Percentiles rank a stretch among this genome's conserved stretches.
Evolutionary conservation across 345 rosid species (phyloP).

Genomic region (Pistacia vera): DNA sequence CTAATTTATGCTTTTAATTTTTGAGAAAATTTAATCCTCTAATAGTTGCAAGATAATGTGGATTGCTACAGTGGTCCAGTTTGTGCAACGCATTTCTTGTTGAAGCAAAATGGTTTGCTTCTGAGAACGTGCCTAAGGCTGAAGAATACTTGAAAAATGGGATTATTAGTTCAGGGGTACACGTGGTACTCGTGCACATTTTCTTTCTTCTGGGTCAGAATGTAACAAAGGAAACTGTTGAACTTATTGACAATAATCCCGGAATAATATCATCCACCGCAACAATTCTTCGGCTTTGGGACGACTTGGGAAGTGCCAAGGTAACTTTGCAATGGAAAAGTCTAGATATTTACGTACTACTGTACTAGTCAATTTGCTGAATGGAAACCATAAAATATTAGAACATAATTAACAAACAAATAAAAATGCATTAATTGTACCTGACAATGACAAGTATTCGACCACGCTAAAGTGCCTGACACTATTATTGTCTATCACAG

Average conservation of each 20-base stretch:
- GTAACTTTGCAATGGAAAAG: conserved; percentile 14
- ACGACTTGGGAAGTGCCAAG: conserved; percentile 64
- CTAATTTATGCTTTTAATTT: no score
- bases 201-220: conserved; percentile 53
- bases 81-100: conserved; percentile 58
- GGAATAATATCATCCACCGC: conserved; percentile 38
- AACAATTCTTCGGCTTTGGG: conserved; percentile 58
- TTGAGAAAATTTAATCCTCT: no score
- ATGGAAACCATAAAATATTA: no score
- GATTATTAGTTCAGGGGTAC: conserved; percentile 56
- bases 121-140: conserved; percentile 31
- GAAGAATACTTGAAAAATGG: conserved; percentile 64
- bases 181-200: conserved; percentile 42
- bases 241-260: conserved; percentile 38
- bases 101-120: conserved; percentile 61
- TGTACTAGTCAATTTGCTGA: no score
- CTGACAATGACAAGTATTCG: no score
- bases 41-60: not conserved
- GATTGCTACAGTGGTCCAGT: conserved; percentile 47
- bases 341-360: no score
- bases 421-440: no score
- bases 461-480: no score
- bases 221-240: conserved; percentile 29
- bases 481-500: no score
- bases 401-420: no score